Evolutionary conservation across 139 green algal genomes (phyloP), one percentile per base, ranked within the genome.

Genomic region (Chlorella vulgaris): DNA sequence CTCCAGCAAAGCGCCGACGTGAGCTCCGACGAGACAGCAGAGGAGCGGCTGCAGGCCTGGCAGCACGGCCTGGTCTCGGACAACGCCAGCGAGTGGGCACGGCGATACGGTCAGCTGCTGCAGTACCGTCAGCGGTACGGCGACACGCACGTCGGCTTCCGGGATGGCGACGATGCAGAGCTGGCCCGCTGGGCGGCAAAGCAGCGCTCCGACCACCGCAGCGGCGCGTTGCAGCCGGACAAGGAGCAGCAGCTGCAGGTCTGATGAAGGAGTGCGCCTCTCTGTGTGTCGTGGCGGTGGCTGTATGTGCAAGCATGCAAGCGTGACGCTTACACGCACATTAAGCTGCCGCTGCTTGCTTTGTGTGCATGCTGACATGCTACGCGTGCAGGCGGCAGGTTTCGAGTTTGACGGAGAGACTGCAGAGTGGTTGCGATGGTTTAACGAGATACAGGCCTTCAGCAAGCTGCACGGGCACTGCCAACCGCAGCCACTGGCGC

Each of bases 341-440:
- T n/a, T n/a, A n/a, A n/a, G n/a, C n/a, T n/a, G n/a, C n/a, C n/a
- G n/a, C n/a, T n/a, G n/a, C n/a, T n/a, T n/a, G n/a, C n/a, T n/a
- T n/a, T n/a, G n/a, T n/a, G n/a, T n/a, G n/a, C n/a, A n/a, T n/a
- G n/a, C n/a, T n/a, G n/a, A n/a, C n/a, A n/a, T n/a, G n/a, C n/a
- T n/a, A n/a, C n/a, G n/a, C n/a, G n/a, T n/a, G 50, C 65, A 69
- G 42, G 60, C 74, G 13, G 69, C 91, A 13, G 85, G 88, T 18
- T 96, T 96, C 85, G 88, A 92, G 47, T 91, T 92, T 66, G 84
- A 91, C 51, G 85, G 69, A 0, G 90, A 94, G 38, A 79, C 80
- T 26, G 92, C 92, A 7, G 92, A 96, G 79, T 96, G 91, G 88
- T 50, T 83, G 47, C 84, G 92, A 1, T 96, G 92, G 92, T 91